Evolutionary conservation across 331 rosid genomes (phyloP).

Genomic region (Prunus yedoensis): DNA sequence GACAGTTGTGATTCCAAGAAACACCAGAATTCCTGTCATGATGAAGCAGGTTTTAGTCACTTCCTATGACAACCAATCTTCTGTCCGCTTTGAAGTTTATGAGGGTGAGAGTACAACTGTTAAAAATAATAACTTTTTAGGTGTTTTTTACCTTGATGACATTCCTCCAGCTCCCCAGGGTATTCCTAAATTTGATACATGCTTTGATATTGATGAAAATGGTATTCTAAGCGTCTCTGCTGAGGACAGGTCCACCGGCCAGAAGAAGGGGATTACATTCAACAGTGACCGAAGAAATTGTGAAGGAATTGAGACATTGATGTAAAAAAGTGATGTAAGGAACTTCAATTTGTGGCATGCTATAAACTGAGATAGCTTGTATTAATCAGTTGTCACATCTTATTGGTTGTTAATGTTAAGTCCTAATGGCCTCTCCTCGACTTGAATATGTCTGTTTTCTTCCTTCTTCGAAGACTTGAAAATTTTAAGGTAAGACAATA

Average conservation of each 20-base stretch:
- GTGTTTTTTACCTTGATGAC: neutral
- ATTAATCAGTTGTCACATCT: no score
- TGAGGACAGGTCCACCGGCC: neutral
- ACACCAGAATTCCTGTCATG: conserved; percentile 23
- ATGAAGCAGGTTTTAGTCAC: conserved; percentile 19
- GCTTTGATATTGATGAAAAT: neutral
- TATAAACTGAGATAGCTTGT: no score
- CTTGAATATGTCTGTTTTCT: no score
- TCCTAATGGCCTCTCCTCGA: no score
- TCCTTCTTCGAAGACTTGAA: no score
- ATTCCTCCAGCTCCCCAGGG: neutral
- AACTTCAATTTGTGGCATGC: no score
- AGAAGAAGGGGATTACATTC: neutral
- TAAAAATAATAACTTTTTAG: neutral
- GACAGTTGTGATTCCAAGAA: neutral
- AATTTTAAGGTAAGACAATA: no score
- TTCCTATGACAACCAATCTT: neutral
- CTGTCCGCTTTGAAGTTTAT: neutral
- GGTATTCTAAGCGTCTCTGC: neutral
- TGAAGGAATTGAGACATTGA: conserved; percentile 31
- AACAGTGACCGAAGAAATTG: neutral
- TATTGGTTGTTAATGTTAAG: no score
- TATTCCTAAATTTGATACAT: neutral
- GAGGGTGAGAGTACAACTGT: neutral
- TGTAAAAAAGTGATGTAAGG: neutral